These are phyloP conservation scores for Tremella fuciformis DNA, from an alignment of 768 basidiomycete genomes.

Conservation along the genomic window DNA sequence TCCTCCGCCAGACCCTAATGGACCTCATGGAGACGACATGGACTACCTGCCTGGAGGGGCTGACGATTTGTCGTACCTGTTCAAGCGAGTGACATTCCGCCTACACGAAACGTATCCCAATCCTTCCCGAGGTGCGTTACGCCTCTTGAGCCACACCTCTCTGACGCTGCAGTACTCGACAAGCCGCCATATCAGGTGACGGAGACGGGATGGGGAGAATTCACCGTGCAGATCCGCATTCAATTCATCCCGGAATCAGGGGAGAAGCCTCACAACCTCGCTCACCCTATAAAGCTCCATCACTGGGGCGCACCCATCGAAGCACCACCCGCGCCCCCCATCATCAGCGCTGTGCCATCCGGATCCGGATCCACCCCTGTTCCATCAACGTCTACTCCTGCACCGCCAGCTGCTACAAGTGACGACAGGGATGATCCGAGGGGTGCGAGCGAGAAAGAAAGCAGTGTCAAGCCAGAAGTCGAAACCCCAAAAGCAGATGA, in stretches of 20 bases:
- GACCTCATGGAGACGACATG: constrained; percentile 61
- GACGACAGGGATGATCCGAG: neutral
- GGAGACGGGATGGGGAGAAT: constrained; percentile 99
- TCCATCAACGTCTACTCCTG: neutral
- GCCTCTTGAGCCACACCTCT: neutral
- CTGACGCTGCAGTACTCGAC: constrained; percentile 65
- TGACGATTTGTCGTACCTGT: constrained; percentile 84
- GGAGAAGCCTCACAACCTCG: constrained; percentile 81
- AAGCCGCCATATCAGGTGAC: constrained; percentile 91
- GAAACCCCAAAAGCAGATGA: neutral
- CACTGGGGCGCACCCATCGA: constrained; percentile 49
- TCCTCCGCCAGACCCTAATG: constrained; percentile 52
- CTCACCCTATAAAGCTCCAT: constrained; percentile 90
- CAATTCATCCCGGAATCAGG: constrained; percentile 83
- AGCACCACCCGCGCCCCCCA: constrained; percentile 14
- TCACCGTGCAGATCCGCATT: constrained; percentile 89
- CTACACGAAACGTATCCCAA: constrained; percentile 94
- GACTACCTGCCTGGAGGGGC: constrained; percentile 64
- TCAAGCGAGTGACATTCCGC: constrained; percentile 96
- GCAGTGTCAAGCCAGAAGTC: neutral
- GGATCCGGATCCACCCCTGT: neutral
- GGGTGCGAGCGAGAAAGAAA: constrained; percentile 3
- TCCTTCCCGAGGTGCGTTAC: constrained; percentile 70
- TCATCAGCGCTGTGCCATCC: neutral
- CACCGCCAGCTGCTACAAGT: neutral